Evolutionary conservation across 2,329 filamentous ascomycete genomes (phyloP).

Genomic region (Dothidotthia symphoricarpi): DNA sequence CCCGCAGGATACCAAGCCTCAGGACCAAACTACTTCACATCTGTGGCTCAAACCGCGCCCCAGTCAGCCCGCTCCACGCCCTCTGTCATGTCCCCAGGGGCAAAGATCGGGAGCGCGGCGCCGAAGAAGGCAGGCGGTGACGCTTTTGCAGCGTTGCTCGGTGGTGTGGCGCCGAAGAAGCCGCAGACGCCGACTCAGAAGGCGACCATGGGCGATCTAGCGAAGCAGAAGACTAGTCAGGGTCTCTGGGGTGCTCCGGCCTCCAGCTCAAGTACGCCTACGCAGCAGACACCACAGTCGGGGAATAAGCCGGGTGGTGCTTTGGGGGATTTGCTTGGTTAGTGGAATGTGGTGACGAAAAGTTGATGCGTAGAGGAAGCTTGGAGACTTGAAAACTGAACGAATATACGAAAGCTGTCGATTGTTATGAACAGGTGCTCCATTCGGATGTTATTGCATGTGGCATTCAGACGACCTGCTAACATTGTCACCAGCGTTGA

Average conservation of each 20-base stretch:
- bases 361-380: background rate
- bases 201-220: conserved; percentile 85
- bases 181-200: conserved; percentile 57
- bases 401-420: too few relatives aligned
- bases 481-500: too few relatives aligned
- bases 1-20: conserved; percentile 69
- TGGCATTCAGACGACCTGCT: too few relatives aligned
- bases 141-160: conserved; percentile 87
- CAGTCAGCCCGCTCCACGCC: conserved; percentile 44
- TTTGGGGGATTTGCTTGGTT: conserved; percentile 39
- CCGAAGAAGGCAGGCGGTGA: conserved; percentile 64
- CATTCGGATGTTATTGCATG: too few relatives aligned
- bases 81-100: conserved; percentile 42
- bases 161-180: conserved; percentile 75
- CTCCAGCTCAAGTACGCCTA: conserved; percentile 37
- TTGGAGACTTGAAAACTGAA: too few relatives aligned
- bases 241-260: conserved; percentile 84
- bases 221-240: conserved; percentile 95
- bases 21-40: conserved; percentile 93
- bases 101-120: conserved; percentile 41
- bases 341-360: conserved; percentile 2
- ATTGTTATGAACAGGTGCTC: too few relatives aligned
- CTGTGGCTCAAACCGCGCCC: conserved; percentile 54
- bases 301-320: conserved; percentile 39
- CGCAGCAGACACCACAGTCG: conserved; percentile 24